Evolutionary conservation across 345 rosid genomes (phyloP), one percentile per base, ranked within the genome.

Genomic region (Alliaria petiolata): DNA sequence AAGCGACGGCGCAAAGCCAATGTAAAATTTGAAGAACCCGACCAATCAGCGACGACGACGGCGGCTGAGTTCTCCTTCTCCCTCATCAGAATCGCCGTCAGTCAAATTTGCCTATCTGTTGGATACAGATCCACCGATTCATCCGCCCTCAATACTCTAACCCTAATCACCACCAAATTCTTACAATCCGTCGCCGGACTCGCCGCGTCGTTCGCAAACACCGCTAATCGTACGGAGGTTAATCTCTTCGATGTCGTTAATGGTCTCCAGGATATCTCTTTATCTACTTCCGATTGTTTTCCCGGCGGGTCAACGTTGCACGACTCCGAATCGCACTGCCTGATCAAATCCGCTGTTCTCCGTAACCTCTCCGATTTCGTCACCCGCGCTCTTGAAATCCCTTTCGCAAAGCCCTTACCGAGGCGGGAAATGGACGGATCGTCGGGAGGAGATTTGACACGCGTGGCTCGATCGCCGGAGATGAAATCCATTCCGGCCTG

Each of bases 361-460:
- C 50, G 62, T 33, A 83, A 76, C 36, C 58, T 85, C 30, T 65
- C 61, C n/a, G 30, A 49, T 38, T 86, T 85, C 50, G 82, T 87
- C 11, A 31, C 65, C 2, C 43, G 44, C 65, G 58, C 70, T 4
- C 62, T 50, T 0, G 95, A 89, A 71, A 84, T 72, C 66, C 92
- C 92, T 14, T 89, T 85, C 35, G 90, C 88, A 2, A 81, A 78
- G 65, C 84, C 89, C 3, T 53, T 87, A 44, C 85, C 86, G 19
- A 62, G 8, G 19, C 53, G 8, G 19, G 57, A 53, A 22, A 39
- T 3, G 10, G 5, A 4, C 25, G 62, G 52, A 10, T 45, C 50
- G 1, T 10, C 14, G 36, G 35, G 40, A 34, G 17, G 57, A 47
- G 57, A 7, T n/a, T 43, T 36, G 49, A 28, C 43, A 34, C 50